Percentiles rank a stretch among this genome's conserved stretches.
Evolutionary conservation across 345 rosid species (phyloP).

Genomic region (Dovyalis caffra): DNA sequence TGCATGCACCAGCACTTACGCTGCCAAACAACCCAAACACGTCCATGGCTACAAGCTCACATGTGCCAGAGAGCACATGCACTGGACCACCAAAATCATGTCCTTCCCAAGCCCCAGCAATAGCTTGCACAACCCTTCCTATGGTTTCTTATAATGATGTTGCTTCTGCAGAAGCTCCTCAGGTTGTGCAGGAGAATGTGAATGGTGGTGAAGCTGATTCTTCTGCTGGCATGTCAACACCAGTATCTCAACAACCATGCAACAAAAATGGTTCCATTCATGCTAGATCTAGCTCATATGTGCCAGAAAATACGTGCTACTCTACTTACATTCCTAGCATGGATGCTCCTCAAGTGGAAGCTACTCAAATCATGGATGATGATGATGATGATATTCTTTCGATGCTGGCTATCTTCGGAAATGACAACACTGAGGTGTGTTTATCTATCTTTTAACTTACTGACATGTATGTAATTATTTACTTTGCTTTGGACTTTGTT

Average conservation of each 20-base stretch:
- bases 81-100: conserved; percentile 27
- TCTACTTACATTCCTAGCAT: background rate
- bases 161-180: conserved; percentile 21
- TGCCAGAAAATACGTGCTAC: background rate
- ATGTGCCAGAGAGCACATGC: conserved; percentile 10
- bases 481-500: background rate
- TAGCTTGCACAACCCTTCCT: background rate
- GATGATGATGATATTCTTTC: conserved; percentile 17
- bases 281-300: background rate
- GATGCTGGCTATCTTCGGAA: conserved; percentile 33
- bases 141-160: background rate
- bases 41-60: conserved; percentile 14
- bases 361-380: conserved; percentile 14
- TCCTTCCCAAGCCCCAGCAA: conserved; percentile 24
- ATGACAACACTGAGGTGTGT: conserved; percentile 25
- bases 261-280: background rate
- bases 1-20: background rate
- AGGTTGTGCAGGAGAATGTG: background rate
- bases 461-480: background rate
- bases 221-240: background rate
- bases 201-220: background rate
- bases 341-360: conserved; percentile 8
- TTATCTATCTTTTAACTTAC: background rate
- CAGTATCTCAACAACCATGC: background rate
- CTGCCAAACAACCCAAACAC: conserved; percentile 12